phyloP scores from a whole-genome alignment of 2,329 filamentous ascomycete genomes.

The Cladobotryum mycophilum region DNA sequence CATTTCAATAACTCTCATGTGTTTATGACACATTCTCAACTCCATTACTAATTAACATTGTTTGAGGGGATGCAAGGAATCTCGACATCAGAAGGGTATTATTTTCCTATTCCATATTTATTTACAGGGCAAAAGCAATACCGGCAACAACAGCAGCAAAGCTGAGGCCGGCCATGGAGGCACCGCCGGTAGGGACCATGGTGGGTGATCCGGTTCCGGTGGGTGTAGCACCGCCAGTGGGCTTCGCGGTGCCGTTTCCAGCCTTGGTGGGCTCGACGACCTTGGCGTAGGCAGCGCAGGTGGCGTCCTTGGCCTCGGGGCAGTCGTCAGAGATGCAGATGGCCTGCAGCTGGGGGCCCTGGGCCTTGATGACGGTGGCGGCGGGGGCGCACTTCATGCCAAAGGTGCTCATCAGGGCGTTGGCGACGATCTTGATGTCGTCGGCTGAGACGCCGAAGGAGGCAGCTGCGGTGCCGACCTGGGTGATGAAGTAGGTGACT shows the following conservation, averaged over 20 bases:
- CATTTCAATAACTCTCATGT: too few relatives aligned
- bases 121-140: too few relatives aligned
- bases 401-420: constrained; percentile 44
- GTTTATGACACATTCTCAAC: too few relatives aligned
- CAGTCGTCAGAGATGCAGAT: constrained; percentile 49
- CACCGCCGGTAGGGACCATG: too few relatives aligned
- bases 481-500: constrained; percentile 53
- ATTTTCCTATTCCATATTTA: too few relatives aligned
- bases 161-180: too few relatives aligned
- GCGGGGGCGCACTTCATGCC: constrained; percentile 44
- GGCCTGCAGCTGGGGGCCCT: constrained; percentile 43
- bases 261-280: constrained; percentile 14
- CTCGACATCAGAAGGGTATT: too few relatives aligned
- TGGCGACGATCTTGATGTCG: constrained; percentile 45
- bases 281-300: constrained; percentile 39
- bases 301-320: constrained; percentile 37
- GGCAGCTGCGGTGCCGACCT: constrained; percentile 49
- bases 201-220: too few relatives aligned
- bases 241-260: constrained; percentile 3
- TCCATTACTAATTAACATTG: too few relatives aligned
- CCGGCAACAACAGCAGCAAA: too few relatives aligned
- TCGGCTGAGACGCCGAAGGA: constrained; percentile 52
- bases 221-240: constrained; percentile 6
- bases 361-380: constrained; percentile 37
- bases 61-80: too few relatives aligned